These are phyloP conservation scores for Tagetes patula DNA, from an alignment of 129 eudicot genomes.

Conservation along the genomic window DNA sequence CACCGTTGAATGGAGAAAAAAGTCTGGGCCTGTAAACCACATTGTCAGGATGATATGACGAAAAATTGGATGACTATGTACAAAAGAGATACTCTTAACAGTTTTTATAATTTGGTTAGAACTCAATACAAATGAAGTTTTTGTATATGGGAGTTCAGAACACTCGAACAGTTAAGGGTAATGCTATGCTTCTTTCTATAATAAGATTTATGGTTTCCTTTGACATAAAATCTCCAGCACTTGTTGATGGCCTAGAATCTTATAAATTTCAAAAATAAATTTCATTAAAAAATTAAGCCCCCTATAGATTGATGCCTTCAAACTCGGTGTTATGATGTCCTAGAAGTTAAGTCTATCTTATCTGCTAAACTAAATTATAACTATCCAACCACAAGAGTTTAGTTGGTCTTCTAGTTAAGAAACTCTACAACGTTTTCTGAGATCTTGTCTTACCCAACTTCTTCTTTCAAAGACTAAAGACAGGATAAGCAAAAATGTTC, in stretches of 20 bases:
- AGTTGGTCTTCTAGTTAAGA: neutral
- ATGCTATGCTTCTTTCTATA: conserved; percentile 14
- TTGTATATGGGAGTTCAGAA: conserved; percentile 13
- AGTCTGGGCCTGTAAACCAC: conserved; percentile 52
- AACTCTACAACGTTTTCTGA: neutral
- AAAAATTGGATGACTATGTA: conserved; percentile 22
- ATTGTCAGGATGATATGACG: conserved; percentile 34
- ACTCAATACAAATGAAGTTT: neutral
- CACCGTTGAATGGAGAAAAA: conserved; percentile 30
- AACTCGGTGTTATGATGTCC: neutral
- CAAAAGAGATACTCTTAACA: conserved; percentile 11
- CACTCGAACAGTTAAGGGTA: neutral
- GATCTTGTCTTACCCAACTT: neutral
- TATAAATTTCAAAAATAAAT: neutral
- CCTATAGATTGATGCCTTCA: conserved; percentile 16
- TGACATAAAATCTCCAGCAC: neutral
- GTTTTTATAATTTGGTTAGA: neutral
- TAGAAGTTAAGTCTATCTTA: neutral
- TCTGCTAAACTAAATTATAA: conserved; percentile 4
- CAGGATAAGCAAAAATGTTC: neutral
- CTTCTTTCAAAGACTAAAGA: neutral
- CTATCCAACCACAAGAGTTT: neutral
- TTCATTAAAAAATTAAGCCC: conserved; percentile 9
- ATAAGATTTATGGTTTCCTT: neutral
- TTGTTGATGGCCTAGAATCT: neutral